These are phyloP conservation scores for Vitis hybrid DNA, from an alignment of 177 flowering plant genomes.

Conservation along the genomic window DNA sequence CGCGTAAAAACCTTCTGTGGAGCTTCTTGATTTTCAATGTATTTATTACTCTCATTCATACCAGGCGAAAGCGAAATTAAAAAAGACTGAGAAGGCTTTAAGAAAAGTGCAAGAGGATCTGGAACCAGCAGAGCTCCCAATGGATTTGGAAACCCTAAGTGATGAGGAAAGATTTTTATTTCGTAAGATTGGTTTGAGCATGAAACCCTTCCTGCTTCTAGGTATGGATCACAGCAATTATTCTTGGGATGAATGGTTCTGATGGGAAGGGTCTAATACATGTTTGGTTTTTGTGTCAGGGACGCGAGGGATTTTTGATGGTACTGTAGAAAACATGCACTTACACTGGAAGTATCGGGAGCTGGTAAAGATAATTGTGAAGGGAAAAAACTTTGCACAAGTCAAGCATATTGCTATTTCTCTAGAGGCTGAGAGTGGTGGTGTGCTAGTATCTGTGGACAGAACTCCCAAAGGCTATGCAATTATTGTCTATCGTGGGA, in stretches of 20 bases:
- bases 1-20: not conserved
- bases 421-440: slow-evolving; percentile 95
- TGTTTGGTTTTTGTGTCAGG: slow-evolving; percentile 42
- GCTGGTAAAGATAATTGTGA: slow-evolving; percentile 79
- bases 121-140: slow-evolving; percentile 67
- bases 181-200: slow-evolving; percentile 83
- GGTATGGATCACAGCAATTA: slow-evolving; percentile 43
- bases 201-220: slow-evolving; percentile 73
- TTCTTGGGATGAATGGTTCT: not conserved
- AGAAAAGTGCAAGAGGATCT: slow-evolving; percentile 60
- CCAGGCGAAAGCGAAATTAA: slow-evolving; percentile 69
- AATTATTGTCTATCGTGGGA: slow-evolving; percentile 86
- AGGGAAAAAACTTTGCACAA: slow-evolving; percentile 51
- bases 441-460: slow-evolving; percentile 78
- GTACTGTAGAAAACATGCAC: slow-evolving; percentile 91
- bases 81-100: slow-evolving; percentile 68
- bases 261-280: not conserved
- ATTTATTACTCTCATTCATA: slow-evolving; percentile 6
- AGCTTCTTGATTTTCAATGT: not conserved
- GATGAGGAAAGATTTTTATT: slow-evolving; percentile 82
- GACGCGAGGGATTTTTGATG: slow-evolving; percentile 75
- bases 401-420: slow-evolving; percentile 80
- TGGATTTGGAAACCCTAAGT: slow-evolving; percentile 73
- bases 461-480: slow-evolving; percentile 78
- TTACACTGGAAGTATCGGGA: slow-evolving; percentile 90